Conservation (phyloP, 2,329 filamentous ascomycete genomes). For the Cladosporium sp. region DNA sequence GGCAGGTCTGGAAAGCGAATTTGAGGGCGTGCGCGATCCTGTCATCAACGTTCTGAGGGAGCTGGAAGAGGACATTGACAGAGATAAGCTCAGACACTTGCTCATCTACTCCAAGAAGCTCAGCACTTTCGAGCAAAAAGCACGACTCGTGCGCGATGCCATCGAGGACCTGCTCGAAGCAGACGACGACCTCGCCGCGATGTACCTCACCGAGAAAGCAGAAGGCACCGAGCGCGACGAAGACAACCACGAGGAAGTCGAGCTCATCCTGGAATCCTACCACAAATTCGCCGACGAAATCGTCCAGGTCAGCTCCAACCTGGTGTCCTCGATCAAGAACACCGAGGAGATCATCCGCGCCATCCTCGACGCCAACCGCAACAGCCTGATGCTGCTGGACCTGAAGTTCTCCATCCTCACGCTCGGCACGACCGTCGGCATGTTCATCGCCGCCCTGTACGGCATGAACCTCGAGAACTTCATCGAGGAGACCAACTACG, state of each 20-base stretch:
- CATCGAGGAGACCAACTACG: constrained; percentile 87
- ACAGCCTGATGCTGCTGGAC: constrained; percentile 94
- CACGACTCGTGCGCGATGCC: constrained; percentile 85
- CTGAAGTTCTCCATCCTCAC: constrained; percentile 96
- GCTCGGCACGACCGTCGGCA: constrained; percentile 88
- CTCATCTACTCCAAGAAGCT: constrained; percentile 94
- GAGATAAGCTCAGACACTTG: constrained; percentile 85
- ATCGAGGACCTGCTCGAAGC: constrained; percentile 94
- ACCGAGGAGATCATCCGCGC: constrained; percentile 98
- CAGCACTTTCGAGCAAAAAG: constrained; percentile 96
- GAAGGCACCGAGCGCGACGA: constrained; percentile 68
- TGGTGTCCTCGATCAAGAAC: constrained; percentile 93
- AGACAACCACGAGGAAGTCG: constrained; percentile 91
- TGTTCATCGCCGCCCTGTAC: constrained; percentile 96
- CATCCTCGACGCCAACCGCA: constrained; percentile 96
- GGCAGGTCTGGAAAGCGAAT: constrained; percentile 85
- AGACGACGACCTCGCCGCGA: constrained; percentile 87
- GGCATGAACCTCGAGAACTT: constrained; percentile 99
- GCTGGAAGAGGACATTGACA: constrained; percentile 92
- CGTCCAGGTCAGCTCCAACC: constrained; percentile 87
- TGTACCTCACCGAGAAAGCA: constrained; percentile 92
- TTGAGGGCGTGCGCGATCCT: constrained; percentile 87
- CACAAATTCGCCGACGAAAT: constrained; percentile 98
- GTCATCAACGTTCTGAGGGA: constrained; percentile 85
- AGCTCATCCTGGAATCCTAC: constrained; percentile 95